Evolutionary conservation across 805 yeast species (phyloP).

Genomic region (Candida khao-thaluensis): DNA sequence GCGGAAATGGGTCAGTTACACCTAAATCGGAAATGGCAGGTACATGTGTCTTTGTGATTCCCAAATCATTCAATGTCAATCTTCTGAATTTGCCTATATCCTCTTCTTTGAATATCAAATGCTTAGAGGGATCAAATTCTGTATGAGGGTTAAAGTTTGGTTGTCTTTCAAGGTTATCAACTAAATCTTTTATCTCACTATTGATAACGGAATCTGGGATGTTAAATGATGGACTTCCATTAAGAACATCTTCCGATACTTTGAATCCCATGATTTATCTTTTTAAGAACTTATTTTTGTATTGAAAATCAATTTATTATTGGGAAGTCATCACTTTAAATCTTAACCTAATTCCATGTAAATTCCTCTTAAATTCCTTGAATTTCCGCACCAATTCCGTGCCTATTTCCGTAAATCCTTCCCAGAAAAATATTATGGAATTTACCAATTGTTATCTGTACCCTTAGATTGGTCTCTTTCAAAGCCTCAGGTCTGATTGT

Average conservation of each 20-base stretch:
- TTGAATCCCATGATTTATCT: slow-evolving; percentile 2
- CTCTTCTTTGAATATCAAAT: slow-evolving; percentile 14
- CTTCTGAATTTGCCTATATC: slow-evolving; percentile 33
- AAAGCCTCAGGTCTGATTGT: no score
- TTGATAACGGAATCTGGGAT: slow-evolving; percentile 13
- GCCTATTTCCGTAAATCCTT: not conserved
- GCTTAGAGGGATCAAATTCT: slow-evolving; percentile 14
- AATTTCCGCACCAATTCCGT: slow-evolving; percentile 1
- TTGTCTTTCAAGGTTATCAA: slow-evolving; percentile 11
- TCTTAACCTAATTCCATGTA: slow-evolving; percentile 1
- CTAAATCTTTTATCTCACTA: slow-evolving; percentile 12
- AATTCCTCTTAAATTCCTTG: not conserved
- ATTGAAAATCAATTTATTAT: not conserved
- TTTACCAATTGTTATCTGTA: no score
- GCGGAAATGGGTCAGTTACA: slow-evolving; percentile 28
- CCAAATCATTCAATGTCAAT: slow-evolving; percentile 36
- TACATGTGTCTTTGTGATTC: slow-evolving; percentile 35
- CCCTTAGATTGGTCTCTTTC: no score
- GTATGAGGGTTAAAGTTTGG: slow-evolving; percentile 13
- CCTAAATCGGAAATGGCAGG: slow-evolving; percentile 34
- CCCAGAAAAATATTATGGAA: no score
- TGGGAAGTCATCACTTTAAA: slow-evolving; percentile 1
- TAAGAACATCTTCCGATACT: slow-evolving; percentile 13
- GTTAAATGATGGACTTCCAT: slow-evolving; percentile 11
- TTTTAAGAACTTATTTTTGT: no score